Evolutionary conservation across 176 grass and related monocot genomes (phyloP).

Genomic region (Raddia distichophylla): DNA sequence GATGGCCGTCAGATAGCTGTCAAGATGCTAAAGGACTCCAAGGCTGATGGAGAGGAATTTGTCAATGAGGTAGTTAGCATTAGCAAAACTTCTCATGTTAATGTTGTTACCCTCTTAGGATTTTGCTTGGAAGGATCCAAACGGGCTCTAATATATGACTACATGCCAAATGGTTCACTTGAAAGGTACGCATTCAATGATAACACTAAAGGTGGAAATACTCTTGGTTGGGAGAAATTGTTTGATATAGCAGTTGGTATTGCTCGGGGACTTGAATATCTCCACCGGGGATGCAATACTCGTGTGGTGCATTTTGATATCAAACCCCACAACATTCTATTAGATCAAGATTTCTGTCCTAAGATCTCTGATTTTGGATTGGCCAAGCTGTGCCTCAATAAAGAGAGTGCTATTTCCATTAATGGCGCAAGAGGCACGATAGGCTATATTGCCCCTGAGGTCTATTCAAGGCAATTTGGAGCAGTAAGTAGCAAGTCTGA

Average conservation of each 20-base stretch:
- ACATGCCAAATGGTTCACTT: conserved; percentile 51
- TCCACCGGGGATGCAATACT: conserved; percentile 45
- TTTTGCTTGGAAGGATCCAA: conserved; percentile 47
- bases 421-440: conserved; percentile 42
- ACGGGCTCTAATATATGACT: conserved; percentile 52
- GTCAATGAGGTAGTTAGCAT: conserved; percentile 53
- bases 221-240: conserved; percentile 44
- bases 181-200: conserved; percentile 32
- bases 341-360: conserved; percentile 45
- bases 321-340: conserved; percentile 47
- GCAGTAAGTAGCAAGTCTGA: conserved; percentile 54
- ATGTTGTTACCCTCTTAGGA: conserved; percentile 44
- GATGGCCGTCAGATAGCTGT: conserved; percentile 26
- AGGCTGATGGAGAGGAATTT: conserved; percentile 43
- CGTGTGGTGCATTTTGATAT: conserved; percentile 50
- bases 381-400: conserved; percentile 39
- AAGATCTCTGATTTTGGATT: conserved; percentile 52
- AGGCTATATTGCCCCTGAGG: conserved; percentile 41
- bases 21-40: conserved; percentile 42
- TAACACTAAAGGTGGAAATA: background rate
- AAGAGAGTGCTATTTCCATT: conserved; percentile 41
- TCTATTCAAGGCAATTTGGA: conserved; percentile 44
- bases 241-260: conserved; percentile 52
- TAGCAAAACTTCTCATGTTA: conserved; percentile 55
- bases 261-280: conserved; percentile 53